phyloP scores from a whole-genome alignment of 805 yeast genomes.

The Candida ficus region DNA sequence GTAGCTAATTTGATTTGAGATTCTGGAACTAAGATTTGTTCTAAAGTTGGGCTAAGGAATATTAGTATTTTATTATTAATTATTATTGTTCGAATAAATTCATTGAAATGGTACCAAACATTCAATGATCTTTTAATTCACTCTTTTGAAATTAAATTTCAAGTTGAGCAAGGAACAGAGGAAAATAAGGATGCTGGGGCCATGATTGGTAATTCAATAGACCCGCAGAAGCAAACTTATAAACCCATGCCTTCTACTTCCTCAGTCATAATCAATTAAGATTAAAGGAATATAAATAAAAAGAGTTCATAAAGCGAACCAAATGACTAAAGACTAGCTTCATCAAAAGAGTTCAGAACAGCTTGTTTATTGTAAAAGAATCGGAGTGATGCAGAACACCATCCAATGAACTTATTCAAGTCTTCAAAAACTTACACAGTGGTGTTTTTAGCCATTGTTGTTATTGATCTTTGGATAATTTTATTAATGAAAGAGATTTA shows the following conservation, averaged over 20 bases:
- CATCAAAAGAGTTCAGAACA: conserved; percentile 12
- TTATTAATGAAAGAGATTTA: not conserved
- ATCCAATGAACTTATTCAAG: conserved; percentile 8
- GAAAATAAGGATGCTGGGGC: conserved; percentile 18
- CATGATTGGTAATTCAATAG: conserved; percentile 16
- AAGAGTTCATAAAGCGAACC: not conserved
- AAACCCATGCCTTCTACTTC: conserved; percentile 26
- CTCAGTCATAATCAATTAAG: conserved; percentile 1
- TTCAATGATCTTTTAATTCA: conserved; percentile 16
- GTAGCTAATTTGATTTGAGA: conserved; percentile 78
- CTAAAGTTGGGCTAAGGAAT: too few species aligned
- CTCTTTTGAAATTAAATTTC: not conserved
- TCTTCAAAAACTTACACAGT: conserved; percentile 20
- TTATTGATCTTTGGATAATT: not conserved
- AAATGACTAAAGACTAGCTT: conserved; percentile 19
- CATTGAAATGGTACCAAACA: conserved; percentile 28
- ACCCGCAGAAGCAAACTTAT: conserved; percentile 15
- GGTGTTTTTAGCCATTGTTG: conserved; percentile 27
- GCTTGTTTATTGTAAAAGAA: not conserved
- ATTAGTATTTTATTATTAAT: too few species aligned
- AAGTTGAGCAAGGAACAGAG: conserved; percentile 22
- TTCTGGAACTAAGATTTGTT: conserved; percentile 62
- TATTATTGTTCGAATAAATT: conserved; percentile 3
- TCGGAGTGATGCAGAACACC: not conserved
- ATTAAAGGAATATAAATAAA: conserved; percentile 3